Conservation (phyloP, 352 stramenopile genomes). For the Phytopythium chamaehyphon region DNA sequence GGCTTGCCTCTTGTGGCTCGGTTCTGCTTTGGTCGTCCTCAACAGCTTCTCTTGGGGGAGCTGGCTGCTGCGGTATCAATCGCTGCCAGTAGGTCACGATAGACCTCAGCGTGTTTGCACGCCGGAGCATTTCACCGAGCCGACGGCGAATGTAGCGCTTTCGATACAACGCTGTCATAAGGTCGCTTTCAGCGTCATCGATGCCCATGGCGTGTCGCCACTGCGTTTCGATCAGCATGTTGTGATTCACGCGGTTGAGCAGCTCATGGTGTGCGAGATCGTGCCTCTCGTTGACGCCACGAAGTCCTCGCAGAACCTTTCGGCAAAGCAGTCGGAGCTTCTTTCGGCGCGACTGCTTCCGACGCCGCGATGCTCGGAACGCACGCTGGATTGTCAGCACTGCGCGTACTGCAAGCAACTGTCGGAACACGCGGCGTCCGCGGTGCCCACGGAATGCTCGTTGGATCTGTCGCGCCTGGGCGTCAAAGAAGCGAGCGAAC, state of each 20-base stretch:
- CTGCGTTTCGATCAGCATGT: constrained; percentile 62
- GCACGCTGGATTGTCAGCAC: constrained; percentile 41
- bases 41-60: background rate
- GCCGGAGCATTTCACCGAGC: constrained; percentile 26
- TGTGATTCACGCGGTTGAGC: constrained; percentile 45
- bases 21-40: constrained; percentile 1
- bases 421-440: constrained; percentile 42
- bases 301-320: constrained; percentile 52
- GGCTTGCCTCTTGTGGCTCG: background rate
- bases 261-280: constrained; percentile 50
- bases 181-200: constrained; percentile 41
- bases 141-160: constrained; percentile 54
- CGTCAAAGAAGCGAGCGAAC: constrained; percentile 28
- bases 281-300: constrained; percentile 27
- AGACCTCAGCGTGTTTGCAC: constrained; percentile 20
- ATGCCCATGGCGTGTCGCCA: constrained; percentile 65
- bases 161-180: constrained; percentile 55
- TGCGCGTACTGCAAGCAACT: constrained; percentile 33
- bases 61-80: constrained; percentile 13
- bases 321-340: constrained; percentile 35
- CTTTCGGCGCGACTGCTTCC: constrained; percentile 20
- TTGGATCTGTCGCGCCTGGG: constrained; percentile 68
- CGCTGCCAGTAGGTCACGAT: constrained; percentile 33
- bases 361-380: constrained; percentile 33
- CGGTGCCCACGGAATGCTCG: constrained; percentile 82